phyloP scores from a whole-genome alignment of 2,329 filamentous ascomycete genomes.

The Aspergillus fructus region DNA sequence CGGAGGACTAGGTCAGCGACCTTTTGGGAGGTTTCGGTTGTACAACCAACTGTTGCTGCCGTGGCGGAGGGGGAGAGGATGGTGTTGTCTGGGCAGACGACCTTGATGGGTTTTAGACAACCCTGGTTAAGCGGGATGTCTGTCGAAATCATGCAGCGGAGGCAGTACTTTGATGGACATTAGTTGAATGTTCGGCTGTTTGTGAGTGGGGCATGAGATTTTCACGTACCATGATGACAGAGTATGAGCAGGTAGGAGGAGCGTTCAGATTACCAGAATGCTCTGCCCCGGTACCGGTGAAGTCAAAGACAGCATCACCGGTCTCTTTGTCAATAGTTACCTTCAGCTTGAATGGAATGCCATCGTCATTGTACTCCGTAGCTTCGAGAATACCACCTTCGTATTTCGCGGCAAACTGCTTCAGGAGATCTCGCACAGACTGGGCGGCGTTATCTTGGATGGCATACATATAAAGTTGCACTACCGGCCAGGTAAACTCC shows the following conservation, averaged over 20 bases:
- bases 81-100: constrained; percentile 66
- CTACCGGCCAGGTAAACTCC: constrained; percentile 76
- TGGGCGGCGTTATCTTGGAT: constrained; percentile 80
- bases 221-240: constrained; percentile 63
- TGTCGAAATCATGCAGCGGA: constrained; percentile 76
- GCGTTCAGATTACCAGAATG: constrained; percentile 80
- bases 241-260: constrained; percentile 77
- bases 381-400: constrained; percentile 70
- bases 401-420: constrained; percentile 66
- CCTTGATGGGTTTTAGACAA: constrained; percentile 73
- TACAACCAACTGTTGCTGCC: constrained; percentile 79
- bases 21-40: constrained; percentile 75
- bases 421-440: constrained; percentile 73
- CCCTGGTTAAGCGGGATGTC: constrained; percentile 87
- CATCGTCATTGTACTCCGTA: constrained; percentile 84
- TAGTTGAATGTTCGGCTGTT: constrained; percentile 6
- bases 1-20: constrained; percentile 81
- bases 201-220: background rate
- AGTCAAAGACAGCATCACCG: constrained; percentile 76
- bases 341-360: constrained; percentile 71
- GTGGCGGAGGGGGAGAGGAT: constrained; percentile 74
- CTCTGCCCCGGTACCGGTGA: constrained; percentile 74
- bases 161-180: constrained; percentile 57
- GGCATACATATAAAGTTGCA: constrained; percentile 79
- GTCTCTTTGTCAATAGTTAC: constrained; percentile 72